Conservation (phyloP, 2,329 filamentous ascomycete species). For the Colletotrichum noveboracense region DNA sequence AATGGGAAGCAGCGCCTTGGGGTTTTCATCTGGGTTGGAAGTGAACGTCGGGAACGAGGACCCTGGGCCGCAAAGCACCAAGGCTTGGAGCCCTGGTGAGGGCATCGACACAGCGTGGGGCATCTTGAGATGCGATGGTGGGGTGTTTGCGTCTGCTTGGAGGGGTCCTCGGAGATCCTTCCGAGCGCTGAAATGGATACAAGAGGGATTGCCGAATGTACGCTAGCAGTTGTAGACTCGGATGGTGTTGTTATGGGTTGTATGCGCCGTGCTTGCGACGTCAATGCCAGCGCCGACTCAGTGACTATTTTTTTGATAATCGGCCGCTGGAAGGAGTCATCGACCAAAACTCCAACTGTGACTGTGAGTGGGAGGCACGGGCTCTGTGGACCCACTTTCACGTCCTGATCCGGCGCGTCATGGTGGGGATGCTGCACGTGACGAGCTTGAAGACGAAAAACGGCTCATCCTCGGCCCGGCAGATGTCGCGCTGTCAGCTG, state of each 20-base stretch:
- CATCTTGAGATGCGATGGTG: constrained; percentile 51
- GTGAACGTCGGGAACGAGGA: constrained; percentile 85
- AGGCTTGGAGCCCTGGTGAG: constrained; percentile 78
- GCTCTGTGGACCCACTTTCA: background rate
- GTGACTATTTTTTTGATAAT: background rate
- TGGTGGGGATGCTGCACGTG: constrained; percentile 8
- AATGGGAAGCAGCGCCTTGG: constrained; percentile 82
- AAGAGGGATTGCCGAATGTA: background rate
- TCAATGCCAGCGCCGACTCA: background rate
- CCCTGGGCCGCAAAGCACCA: constrained; percentile 84
- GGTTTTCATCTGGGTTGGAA: constrained; percentile 78
- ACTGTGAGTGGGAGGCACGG: background rate
- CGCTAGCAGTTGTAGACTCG: background rate
- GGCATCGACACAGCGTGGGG: constrained; percentile 78
- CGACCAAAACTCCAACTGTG: constrained; percentile 9
- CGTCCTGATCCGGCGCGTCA: background rate
- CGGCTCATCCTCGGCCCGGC: constrained; percentile 4
- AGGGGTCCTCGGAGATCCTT: background rate
- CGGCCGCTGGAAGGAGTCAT: constrained; percentile 9
- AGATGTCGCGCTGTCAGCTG: background rate
- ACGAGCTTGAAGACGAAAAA: background rate
- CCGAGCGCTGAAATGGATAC: background rate
- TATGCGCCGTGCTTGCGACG: background rate
- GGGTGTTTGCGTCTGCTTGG: constrained; percentile 1
- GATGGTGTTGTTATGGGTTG: background rate